These are phyloP conservation scores for Scheffersomyces ergatensis DNA, from an alignment of 805 yeast genomes.

Conservation along the genomic window DNA sequence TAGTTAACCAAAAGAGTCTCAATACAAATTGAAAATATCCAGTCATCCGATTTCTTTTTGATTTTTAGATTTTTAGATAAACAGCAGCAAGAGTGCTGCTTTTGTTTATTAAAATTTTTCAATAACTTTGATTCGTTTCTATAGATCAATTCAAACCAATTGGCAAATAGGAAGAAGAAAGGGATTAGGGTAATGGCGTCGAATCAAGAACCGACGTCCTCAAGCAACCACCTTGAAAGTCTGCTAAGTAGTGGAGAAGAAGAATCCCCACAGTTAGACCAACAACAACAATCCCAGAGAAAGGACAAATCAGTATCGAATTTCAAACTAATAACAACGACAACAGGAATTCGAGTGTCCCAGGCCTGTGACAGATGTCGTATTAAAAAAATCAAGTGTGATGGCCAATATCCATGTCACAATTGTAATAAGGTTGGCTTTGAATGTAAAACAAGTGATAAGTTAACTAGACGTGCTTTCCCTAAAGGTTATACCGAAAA, in stretches of 20 bases:
- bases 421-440: conserved; percentile 66
- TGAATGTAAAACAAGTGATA: conserved; percentile 70
- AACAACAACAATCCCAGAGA: background rate
- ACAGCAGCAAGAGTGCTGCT: no score
- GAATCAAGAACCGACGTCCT: no score
- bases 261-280: background rate
- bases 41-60: background rate
- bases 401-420: conserved; percentile 69
- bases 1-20: background rate
- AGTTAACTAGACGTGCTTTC: conserved; percentile 70
- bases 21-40: background rate
- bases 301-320: conserved; percentile 20
- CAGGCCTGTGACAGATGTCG: conserved; percentile 85
- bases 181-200: no score
- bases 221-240: background rate
- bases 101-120: no score
- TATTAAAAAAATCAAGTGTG: conserved; percentile 73
- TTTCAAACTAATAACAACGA: conserved; percentile 36
- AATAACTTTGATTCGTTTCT: no score
- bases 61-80: no score
- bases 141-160: no score
- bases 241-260: background rate
- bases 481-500: conserved; percentile 82
- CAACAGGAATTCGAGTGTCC: conserved; percentile 50
- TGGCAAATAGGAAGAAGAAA: no score